These are phyloP conservation scores for Globisporangium middletonii DNA, from an alignment of 352 stramenopile species.

Conservation along the genomic window DNA sequence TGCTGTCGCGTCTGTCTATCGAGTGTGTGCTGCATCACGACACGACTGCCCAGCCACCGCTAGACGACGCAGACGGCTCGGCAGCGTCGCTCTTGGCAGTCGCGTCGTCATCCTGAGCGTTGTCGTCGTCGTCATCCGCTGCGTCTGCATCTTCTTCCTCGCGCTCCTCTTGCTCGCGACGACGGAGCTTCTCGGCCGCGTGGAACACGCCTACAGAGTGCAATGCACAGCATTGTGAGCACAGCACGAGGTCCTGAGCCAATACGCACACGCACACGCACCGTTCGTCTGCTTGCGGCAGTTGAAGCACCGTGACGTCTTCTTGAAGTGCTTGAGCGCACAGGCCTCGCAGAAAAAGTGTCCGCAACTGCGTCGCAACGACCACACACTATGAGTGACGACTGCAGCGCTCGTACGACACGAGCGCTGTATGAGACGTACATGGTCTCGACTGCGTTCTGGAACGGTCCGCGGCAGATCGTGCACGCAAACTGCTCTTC, in stretches of 20 bases:
- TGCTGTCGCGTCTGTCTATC: too few species aligned
- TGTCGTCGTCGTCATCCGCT: conserved; percentile 9
- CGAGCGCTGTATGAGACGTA: conserved; percentile 14
- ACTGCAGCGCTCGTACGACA: too few species aligned
- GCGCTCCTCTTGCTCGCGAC: conserved; percentile 31
- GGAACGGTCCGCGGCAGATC: conserved; percentile 92
- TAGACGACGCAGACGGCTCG: not conserved
- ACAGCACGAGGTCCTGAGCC: not conserved
- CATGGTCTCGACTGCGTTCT: conserved; percentile 92
- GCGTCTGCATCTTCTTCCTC: conserved; percentile 11
- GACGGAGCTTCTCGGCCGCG: conserved; percentile 74
- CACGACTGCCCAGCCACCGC: conserved; percentile 14
- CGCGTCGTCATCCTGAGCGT: conserved; percentile 1
- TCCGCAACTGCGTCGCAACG: conserved; percentile 52
- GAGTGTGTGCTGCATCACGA: not conserved
- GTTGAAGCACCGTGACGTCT: conserved; percentile 87
- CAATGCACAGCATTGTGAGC: conserved; percentile 1
- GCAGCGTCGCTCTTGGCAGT: not conserved
- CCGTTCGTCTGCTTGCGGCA: conserved; percentile 93
- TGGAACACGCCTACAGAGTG: conserved; percentile 75
- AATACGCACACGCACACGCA: conserved; percentile 9
- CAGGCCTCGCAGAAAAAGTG: conserved; percentile 97
- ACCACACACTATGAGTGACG: not conserved
- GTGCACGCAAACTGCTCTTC: conserved; percentile 93
- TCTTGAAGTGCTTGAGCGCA: conserved; percentile 83